phyloP scores from a whole-genome alignment of 2,329 filamentous ascomycete species.

The Hymenoscyphus occultus region DNA sequence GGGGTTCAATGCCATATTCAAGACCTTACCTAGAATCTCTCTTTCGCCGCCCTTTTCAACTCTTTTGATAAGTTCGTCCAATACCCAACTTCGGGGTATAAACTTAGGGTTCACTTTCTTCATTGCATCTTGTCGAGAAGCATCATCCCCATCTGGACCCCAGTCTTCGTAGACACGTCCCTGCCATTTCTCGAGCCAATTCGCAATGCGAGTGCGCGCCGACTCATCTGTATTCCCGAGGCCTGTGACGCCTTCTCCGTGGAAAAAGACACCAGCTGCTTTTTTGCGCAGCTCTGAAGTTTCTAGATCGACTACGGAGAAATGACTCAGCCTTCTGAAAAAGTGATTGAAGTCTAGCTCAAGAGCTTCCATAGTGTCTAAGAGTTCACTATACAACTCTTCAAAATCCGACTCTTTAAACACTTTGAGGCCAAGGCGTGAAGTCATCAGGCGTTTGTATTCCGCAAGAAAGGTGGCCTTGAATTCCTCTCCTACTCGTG shows the following conservation, averaged over 20 bases:
- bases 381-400: slow-evolving; percentile 71
- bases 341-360: slow-evolving; percentile 94
- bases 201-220: slow-evolving; percentile 63
- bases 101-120: slow-evolving; percentile 90
- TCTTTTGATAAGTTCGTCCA: slow-evolving; percentile 87
- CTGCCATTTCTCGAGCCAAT: slow-evolving; percentile 82
- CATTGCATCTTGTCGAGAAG: slow-evolving; percentile 69
- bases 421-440: slow-evolving; percentile 71
- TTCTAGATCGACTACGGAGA: slow-evolving; percentile 61
- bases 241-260: slow-evolving; percentile 64
- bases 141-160: slow-evolving; percentile 56
- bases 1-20: slow-evolving; percentile 80
- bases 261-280: slow-evolving; percentile 75
- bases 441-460: slow-evolving; percentile 82
- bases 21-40: slow-evolving; percentile 71
- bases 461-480: slow-evolving; percentile 83
- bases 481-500: slow-evolving; percentile 79
- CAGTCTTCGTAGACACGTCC: slow-evolving; percentile 72
- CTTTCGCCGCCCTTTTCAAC: slow-evolving; percentile 83
- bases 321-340: slow-evolving; percentile 72
- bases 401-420: slow-evolving; percentile 75
- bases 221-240: slow-evolving; percentile 57
- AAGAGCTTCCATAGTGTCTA: slow-evolving; percentile 77
- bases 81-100: slow-evolving; percentile 82
- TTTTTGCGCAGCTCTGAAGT: slow-evolving; percentile 61